Evolutionary conservation across 225 moss, liverwort and hornwort genomes (phyloP), one percentile per base, ranked within the genome.

Genomic region (Pleurozium schreberi): DNA sequence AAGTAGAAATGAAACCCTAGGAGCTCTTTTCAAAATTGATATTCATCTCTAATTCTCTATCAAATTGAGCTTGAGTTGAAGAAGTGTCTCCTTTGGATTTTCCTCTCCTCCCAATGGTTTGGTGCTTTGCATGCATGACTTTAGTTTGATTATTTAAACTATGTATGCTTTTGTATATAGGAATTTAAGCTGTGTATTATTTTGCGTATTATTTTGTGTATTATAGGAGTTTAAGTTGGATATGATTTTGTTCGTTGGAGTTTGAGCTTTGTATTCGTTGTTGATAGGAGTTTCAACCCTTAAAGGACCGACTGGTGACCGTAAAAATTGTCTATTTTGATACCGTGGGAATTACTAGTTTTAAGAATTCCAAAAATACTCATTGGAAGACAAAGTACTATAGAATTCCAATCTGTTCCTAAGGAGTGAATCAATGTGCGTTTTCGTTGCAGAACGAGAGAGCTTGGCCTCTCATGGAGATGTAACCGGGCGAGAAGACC

Each of bases 91-190:
- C 40, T 40, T 18, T 18, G 40, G 3, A 28, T 28, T 59, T 18
- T 10, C 8, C 10, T 80, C 40, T 28, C 40, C 1, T 40, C 40
- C 18, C 12, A 59, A 40, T 80, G 59, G 18, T 80, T 28, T 59
- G 40, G 5, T 40, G 59, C 28, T 40, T 36, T 28, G 5, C 1
- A 5, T n/a, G 17, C 57, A 78, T n/a, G 55, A 55, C 17, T 57
- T 57, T n/a, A n/a, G 6, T 11, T 79, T 79, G 57, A 17, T 79
- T 78, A 17, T n/a, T 55, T 38, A 15, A 57, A 27, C 16, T 11
- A 11, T 7, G 0, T 18, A 58, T 27, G 2, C 3, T 40, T 58
- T 57, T n/a, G 14, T 11, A 2, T 22, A 3, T 13, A 21, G 1
- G 5, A 14, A 0, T 76, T 8, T 23, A 23, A 40, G 21, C 5